Evolutionary conservation across 805 yeast species (phyloP).

Genomic region (Wickerhamomyces bovis): DNA sequence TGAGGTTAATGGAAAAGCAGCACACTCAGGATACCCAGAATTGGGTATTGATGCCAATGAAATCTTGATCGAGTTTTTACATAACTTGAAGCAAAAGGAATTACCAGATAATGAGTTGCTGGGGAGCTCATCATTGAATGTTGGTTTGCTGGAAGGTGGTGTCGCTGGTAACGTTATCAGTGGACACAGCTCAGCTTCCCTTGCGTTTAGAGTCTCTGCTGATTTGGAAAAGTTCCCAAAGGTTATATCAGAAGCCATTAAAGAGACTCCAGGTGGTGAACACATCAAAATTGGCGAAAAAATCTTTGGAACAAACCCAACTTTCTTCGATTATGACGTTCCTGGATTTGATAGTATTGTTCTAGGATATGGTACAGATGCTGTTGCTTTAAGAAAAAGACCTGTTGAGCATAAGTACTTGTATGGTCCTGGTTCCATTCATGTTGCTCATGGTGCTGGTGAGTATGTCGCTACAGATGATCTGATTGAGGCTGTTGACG

Average conservation of each 20-base stretch:
- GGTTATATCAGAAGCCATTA: conserved; percentile 28
- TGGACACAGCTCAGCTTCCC: conserved; percentile 41
- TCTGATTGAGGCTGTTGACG: conserved; percentile 42
- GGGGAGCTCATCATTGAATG: conserved; percentile 54
- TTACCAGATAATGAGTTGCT: conserved; percentile 45
- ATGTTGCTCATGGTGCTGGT: conserved; percentile 52
- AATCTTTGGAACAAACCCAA: conserved; percentile 28
- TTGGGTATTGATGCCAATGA: conserved; percentile 55
- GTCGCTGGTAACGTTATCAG: conserved; percentile 61
- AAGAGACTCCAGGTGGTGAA: conserved; percentile 17
- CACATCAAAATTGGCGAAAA: conserved; percentile 10
- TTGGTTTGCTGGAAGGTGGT: conserved; percentile 53
- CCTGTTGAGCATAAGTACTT: conserved; percentile 33
- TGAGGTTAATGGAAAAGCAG: conserved; percentile 42
- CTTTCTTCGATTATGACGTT: conserved; percentile 46
- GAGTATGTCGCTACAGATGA: conserved; percentile 43
- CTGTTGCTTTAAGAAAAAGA: conserved; percentile 34
- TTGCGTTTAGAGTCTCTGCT: conserved; percentile 46
- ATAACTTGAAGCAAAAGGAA: conserved; percentile 32
- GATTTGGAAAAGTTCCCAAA: conserved; percentile 32
- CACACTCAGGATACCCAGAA: conserved; percentile 66
- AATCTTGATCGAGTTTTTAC: conserved; percentile 43
- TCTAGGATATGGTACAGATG: conserved; percentile 45
- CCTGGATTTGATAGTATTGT: conserved; percentile 51
- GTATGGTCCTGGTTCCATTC: conserved; percentile 60